phyloP scores from a whole-genome alignment of 129 eudicot genomes.

The Artemisia argyi region DNA sequence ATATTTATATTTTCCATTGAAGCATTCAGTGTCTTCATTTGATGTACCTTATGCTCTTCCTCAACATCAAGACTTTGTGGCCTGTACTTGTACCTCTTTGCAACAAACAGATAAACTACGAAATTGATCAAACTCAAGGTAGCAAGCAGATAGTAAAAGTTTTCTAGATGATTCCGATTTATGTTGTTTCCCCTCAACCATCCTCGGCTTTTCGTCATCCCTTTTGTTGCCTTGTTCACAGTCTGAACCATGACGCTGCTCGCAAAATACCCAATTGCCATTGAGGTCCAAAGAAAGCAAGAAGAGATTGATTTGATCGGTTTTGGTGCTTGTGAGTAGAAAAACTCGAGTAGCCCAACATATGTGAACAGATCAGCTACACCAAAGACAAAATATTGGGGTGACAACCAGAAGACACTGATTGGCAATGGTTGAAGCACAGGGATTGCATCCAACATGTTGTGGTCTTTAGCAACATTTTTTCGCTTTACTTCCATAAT shows the following conservation, averaged over 20 bases:
- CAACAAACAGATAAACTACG: constrained; percentile 46
- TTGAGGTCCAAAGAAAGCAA: constrained; percentile 73
- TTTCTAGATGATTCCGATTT: constrained; percentile 61
- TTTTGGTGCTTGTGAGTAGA: constrained; percentile 72
- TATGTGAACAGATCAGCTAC: constrained; percentile 75
- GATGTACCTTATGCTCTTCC: constrained; percentile 25
- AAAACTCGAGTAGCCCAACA: constrained; percentile 72
- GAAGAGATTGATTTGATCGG: constrained; percentile 68
- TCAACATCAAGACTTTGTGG: constrained; percentile 26
- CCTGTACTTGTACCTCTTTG: constrained; percentile 72
- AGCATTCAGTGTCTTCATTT: constrained; percentile 19
- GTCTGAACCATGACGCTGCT: constrained; percentile 56
- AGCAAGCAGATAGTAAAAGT: constrained; percentile 70
- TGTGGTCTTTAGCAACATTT: constrained; percentile 44
- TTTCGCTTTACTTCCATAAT: constrained; percentile 65
- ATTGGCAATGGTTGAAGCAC: constrained; percentile 56
- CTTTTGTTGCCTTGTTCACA: constrained; percentile 53
- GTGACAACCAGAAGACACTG: constrained; percentile 62
- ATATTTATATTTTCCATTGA: constrained; percentile 13
- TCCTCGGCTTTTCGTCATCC: constrained; percentile 47
- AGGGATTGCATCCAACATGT: constrained; percentile 70
- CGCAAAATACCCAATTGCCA: constrained; percentile 70
- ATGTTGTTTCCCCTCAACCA: constrained; percentile 80
- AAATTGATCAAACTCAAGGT: constrained; percentile 59
- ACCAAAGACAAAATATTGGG: constrained; percentile 69